Base-by-base conservation (phyloP, 768 basidiomycete genomes). In the Omphalotus guepiniiformis region DNA sequence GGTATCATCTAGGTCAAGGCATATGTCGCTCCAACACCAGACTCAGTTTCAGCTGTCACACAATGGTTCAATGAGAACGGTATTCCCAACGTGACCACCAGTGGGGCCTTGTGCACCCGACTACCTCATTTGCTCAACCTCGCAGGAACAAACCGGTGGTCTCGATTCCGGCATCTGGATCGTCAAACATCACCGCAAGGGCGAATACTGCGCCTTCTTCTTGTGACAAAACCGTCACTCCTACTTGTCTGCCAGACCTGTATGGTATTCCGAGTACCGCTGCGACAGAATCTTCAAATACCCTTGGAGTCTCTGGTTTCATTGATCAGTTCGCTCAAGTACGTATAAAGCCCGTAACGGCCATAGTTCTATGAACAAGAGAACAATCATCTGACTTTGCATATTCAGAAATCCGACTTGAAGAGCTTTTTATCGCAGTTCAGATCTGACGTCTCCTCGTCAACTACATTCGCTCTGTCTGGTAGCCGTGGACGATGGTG, bases 401-500 rank as follows among this genome's bases (percentile, higher is more conserved):
- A n/a, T n/a, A 40, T 50, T 15, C 38, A 51, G 50, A 58, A 57
- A 18, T 50, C 52, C 1, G 65, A 65, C 47, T 50, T 64, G 21
- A 49, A 39, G 6, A 49, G 52, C 15, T 64, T 65, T 56, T 42
- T 65, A 27, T 35, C 49, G 8, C 11, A 28, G 2, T 57, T 64
- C 41, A 61, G 67, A 25, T 52, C 66, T 1, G 68, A 70, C 42
- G 49, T 72, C 16, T 13, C 57, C 13, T 55, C 61, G 13, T 42
- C 59, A 5, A 66, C 64, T 1, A 63, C 63, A 5, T 70, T 70
- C 54, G 42, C 63, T 13, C 51, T 67, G 9, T 57, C 52, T 64
- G 6, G 54, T 66, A 46, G 61, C 63, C 13, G 52, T 71, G n/a
- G 69, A 71, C 42, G 69, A 64, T 5, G 69, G 69, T 9, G 11